A percentile compares a stretch with the other conserved stretches of the same genome.
phyloP scores from a whole-genome alignment of 2,329 filamentous ascomycete genomes.

The Albifimbria verrucaria region DNA sequence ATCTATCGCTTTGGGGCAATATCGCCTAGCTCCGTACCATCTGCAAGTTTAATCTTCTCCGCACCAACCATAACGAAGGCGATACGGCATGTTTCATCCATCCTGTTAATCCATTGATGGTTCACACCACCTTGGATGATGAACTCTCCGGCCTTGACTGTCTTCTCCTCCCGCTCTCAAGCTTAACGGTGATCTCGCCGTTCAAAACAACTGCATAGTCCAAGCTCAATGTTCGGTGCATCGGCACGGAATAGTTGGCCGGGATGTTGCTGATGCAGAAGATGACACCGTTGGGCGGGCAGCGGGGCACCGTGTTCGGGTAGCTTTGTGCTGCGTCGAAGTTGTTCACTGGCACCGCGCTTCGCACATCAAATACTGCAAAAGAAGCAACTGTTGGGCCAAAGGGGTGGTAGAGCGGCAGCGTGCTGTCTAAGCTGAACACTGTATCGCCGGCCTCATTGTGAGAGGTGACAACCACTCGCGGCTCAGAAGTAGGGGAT shows the following conservation, averaged over 20 bases:
- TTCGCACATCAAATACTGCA: conserved; percentile 24
- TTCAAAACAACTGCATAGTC: conserved; percentile 37
- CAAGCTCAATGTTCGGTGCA: conserved; percentile 38
- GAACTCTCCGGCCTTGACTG: conserved; percentile 32
- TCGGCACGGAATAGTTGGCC: conserved; percentile 25
- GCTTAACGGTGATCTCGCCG: conserved; percentile 34
- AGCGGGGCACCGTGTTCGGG: conserved; percentile 25
- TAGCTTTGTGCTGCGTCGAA: conserved; percentile 9
- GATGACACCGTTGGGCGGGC: conserved; percentile 29
- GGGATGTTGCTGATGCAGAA: conserved; percentile 31
- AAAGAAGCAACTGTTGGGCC: conserved; percentile 26
- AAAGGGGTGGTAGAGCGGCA: conserved; percentile 25
- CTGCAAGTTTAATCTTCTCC: conserved; percentile 32
- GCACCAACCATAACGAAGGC: conserved; percentile 37
- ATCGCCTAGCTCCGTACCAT: conserved; percentile 34
- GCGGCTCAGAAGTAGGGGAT: not conserved
- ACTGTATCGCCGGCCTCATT: conserved; percentile 22
- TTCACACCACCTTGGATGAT: conserved; percentile 39
- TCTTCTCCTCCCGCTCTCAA: conserved; percentile 40
- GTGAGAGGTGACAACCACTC: not conserved
- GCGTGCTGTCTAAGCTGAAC: conserved; percentile 23
- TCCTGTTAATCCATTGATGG: conserved; percentile 42
- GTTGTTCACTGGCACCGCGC: conserved; percentile 28
- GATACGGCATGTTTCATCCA: conserved; percentile 31
- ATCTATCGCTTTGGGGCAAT: conserved; percentile 8